Percentiles rank a stretch among this genome's conserved stretches.
These are phyloP conservation scores for Senna tora DNA, from an alignment of 306 rosid species.

Conservation along the genomic window DNA sequence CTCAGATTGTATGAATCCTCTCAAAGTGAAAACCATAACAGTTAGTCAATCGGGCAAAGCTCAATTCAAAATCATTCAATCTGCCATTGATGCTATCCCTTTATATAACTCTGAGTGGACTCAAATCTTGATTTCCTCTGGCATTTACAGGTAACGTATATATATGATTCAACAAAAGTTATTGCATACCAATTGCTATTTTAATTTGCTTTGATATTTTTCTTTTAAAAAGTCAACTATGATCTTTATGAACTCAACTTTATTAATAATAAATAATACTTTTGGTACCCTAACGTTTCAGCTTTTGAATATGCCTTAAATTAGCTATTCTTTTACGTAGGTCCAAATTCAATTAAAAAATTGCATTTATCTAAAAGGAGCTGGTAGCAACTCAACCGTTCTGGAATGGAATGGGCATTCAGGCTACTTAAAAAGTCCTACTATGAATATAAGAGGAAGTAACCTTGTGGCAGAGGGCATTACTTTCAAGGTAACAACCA, in stretches of 20 bases:
- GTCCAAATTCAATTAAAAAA: constrained; percentile 18
- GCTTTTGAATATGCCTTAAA: no score
- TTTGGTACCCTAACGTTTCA: no score
- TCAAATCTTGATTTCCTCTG: constrained; percentile 37
- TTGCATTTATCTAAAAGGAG: constrained; percentile 52
- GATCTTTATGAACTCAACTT: no score
- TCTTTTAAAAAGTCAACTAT: no score
- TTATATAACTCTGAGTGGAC: constrained; percentile 36
- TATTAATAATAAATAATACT: no score
- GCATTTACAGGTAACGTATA: constrained; percentile 30
- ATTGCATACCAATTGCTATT: no score
- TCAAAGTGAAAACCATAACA: neutral
- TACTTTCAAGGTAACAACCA: constrained; percentile 35
- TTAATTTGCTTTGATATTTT: no score
- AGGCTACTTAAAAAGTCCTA: constrained; percentile 6
- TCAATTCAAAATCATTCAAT: constrained; percentile 44
- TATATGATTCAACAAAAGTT: no score
- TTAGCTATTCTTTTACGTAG: neutral
- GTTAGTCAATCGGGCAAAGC: constrained; percentile 21
- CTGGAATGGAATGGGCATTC: constrained; percentile 33
- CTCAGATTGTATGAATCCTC: constrained; percentile 16
- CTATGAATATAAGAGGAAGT: constrained; percentile 26
- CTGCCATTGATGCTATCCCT: constrained; percentile 41
- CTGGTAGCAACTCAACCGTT: constrained; percentile 8
- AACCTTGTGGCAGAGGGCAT: constrained; percentile 35